Base-by-base conservation (phyloP, 805 yeast species). In the Pachysolen tannophilus region DNA sequence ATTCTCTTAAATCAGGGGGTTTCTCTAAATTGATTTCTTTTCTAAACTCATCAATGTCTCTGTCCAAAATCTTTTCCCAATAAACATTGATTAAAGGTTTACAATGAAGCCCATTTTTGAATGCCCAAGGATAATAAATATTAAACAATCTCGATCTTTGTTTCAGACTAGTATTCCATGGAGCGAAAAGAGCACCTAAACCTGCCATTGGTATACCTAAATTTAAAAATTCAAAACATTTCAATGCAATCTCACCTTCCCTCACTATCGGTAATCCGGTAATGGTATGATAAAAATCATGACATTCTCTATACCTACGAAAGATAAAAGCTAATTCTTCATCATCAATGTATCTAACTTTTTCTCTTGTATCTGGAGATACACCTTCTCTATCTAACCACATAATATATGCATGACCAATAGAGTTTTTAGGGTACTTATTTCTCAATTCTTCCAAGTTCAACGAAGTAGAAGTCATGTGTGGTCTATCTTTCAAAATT, bases 201-300 rank as follows among this genome's bases (percentile, higher is more conserved):
- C 95, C 95, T 3, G 96, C 87, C 94, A 90, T 88, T 10, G 97
- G 97, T 30, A 92, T 75, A 4, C 94, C 94, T 40, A 90, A 72
- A 55, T 92, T 90, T 50, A 92, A 81, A 49, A 79, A 94, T 56
- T 90, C 98, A 46, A 92, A 77, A 9, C 87, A 82, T 57, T 92
- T 92, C 14, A 92, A 81, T 1, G 96, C 86, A 35, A 92, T 80
- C 53, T 92, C 98, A n/a, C 98, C 98, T 52, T 92, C 97, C 44
- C 92, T 74, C 29, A 83, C 79, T 31, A 88, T 83, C 0, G 97
- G 97, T 33, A 85, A 66, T 11, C 94, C 90, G 0, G 94, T 82
- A 20, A 92, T 67, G 1, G 97, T 84, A 53, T 92, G 98, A 53
- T 87, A 90, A 50, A 92, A 92, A 52, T 92, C 98, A 51, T 92